These are phyloP conservation scores for Aegilops tauschii DNA, from an alignment of 176 grass and related monocot genomes.

Conservation along the genomic window DNA sequence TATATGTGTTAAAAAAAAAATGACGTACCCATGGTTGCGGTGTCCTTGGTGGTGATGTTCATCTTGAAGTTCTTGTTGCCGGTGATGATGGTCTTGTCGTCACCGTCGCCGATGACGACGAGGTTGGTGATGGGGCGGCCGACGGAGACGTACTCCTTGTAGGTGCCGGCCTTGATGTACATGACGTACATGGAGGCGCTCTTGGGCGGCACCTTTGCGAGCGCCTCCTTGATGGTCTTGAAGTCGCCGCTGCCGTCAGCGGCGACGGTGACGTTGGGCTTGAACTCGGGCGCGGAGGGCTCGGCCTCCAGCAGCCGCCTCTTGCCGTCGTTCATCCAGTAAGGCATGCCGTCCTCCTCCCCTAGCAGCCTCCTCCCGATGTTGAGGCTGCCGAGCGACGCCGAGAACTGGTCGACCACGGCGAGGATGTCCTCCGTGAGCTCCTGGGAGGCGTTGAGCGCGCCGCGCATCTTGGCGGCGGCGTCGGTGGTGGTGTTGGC, in stretches of 20 bases:
- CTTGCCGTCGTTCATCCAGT: constrained; percentile 8
- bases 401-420: constrained; percentile 54
- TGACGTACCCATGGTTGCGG: constrained; percentile 45
- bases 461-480: constrained; percentile 47
- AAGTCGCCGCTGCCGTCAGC: constrained; percentile 64
- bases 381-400: constrained; percentile 32
- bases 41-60: constrained; percentile 66
- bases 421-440: constrained; percentile 82
- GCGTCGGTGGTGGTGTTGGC: constrained; percentile 59
- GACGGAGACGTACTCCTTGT: constrained; percentile 69
- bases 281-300: neutral
- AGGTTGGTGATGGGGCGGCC: constrained; percentile 38
- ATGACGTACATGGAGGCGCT: constrained; percentile 34
- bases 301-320: constrained; percentile 30
- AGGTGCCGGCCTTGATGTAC: constrained; percentile 50
- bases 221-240: constrained; percentile 54
- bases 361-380: constrained; percentile 38
- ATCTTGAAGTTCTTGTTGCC: constrained; percentile 72
- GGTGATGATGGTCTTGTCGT: constrained; percentile 54
- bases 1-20: no score
- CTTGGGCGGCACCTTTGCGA: constrained; percentile 39
- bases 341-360: neutral
- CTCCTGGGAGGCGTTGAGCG: constrained; percentile 67
- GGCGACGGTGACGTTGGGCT: constrained; percentile 62
- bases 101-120: constrained; percentile 58